A percentile compares a stretch with the other conserved stretches of the same genome.
These are phyloP conservation scores for Nepenthes gracilis DNA, from an alignment of 148 eudicot species.

Conservation along the genomic window DNA sequence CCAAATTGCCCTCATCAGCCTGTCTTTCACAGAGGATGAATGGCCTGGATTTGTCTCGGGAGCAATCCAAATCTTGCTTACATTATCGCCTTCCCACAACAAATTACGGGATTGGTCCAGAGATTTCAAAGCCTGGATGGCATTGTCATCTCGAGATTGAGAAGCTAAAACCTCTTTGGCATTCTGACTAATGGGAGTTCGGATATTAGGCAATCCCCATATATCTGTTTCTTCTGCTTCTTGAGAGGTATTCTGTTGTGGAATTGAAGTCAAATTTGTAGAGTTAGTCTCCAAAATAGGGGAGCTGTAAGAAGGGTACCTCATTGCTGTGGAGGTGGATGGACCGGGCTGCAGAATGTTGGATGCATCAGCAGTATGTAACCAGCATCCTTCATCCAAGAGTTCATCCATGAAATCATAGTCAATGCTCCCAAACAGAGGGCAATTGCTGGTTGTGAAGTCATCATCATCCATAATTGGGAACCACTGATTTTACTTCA, in stretches of 20 bases:
- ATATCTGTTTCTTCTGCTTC: constrained; percentile 21
- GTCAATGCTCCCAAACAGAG: constrained; percentile 38
- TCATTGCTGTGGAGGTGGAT: constrained; percentile 23
- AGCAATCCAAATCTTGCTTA: constrained; percentile 41
- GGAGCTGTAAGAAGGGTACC: constrained; percentile 14
- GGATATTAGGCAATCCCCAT: constrained; percentile 12
- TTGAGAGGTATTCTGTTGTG: constrained; percentile 6
- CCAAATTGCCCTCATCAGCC: constrained; percentile 19
- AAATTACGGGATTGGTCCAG: constrained; percentile 13
- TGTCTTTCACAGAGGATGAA: constrained; percentile 17
- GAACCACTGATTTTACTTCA: not conserved
- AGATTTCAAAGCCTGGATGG: constrained; percentile 2
- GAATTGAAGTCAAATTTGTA: constrained; percentile 17
- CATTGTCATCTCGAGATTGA: constrained; percentile 20
- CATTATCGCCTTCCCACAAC: constrained; percentile 26
- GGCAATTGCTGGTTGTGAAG: constrained; percentile 23
- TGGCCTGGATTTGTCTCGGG: constrained; percentile 16
- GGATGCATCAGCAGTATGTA: constrained; percentile 49
- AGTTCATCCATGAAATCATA: constrained; percentile 57
- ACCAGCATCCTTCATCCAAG: constrained; percentile 64
- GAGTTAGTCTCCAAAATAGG: constrained; percentile 18
- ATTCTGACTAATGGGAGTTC: constrained; percentile 5
- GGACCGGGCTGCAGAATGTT: constrained; percentile 25
- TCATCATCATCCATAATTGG: constrained; percentile 46
- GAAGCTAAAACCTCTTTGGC: constrained; percentile 9